Base-by-base conservation (phyloP, 768 basidiomycete genomes). In the Mycena polygramma region DNA sequence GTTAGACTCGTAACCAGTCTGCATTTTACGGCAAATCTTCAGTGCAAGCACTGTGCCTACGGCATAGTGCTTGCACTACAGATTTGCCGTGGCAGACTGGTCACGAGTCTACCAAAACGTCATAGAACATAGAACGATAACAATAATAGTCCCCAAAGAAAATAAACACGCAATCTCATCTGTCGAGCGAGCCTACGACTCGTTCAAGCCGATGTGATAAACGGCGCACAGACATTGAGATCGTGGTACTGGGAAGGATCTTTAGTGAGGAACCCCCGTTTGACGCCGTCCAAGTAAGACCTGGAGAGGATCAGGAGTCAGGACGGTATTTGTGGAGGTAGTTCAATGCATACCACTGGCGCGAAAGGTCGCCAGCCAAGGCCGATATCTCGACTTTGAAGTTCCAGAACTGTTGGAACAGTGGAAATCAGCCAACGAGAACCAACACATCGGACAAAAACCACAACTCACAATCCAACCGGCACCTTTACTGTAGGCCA, bases 281-380 rank as follows among this genome's bases (percentile, higher is more conserved):
- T 66, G 15, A 92, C 76, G 20, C 88, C 93, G 57, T 92, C 88
- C 37, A 89, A 77, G 75, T 94, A 94, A 2, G 92, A 92, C 92
- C 92, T 93, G 70, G 30, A n/a, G 11, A 49, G 19, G 30, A 20
- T 52, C 22, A 19, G 6, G 30, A 30, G 30, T 53, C n/a, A 26
- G 51, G 24, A 45, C 49, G 10, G 36, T 49, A 43, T 48, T 17
- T 30, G 30, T n/a, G 20, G 4, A 10, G 37, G 7, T 10, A 37
- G n/a, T 36, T 24, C 52, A 35, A 26, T 36, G 22, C 85, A n/a
- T 70, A 91, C 92, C 92, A 92, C 80, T 92, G 87, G 17, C 91
- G 81, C 35, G 86, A 85, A n/a, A 84, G 78, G 70, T 84, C 83
- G 9, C 87, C 89, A 5, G 88, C 87, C 35, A 80, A 66, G 1